Percentiles rank a stretch among this genome's conserved stretches.
Conservation (phyloP, 2,329 filamentous ascomycete species). For the Aspergillus sp. region DNA sequence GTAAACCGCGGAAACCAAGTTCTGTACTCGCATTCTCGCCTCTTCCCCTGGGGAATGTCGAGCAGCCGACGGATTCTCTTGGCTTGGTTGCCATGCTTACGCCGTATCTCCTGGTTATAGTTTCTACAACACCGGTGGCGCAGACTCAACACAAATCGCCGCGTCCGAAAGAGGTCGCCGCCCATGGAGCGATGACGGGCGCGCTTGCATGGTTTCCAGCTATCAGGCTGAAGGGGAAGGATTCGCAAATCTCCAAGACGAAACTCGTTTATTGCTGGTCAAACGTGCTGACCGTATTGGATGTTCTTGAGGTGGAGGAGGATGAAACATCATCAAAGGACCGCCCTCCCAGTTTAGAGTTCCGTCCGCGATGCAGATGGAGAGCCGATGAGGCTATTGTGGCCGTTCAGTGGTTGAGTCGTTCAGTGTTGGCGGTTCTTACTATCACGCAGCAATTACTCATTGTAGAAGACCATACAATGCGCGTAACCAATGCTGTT, state of each 20-base stretch:
- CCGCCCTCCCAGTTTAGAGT: slow-evolving; percentile 74
- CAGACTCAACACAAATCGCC: slow-evolving; percentile 95
- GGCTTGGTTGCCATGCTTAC: slow-evolving; percentile 94
- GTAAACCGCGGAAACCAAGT: slow-evolving; percentile 80
- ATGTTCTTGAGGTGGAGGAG: slow-evolving; percentile 71
- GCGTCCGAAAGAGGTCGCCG: slow-evolving; percentile 83
- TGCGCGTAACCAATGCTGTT: slow-evolving; percentile 92
- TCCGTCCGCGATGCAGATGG: slow-evolving; percentile 83
- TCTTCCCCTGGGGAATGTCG: slow-evolving; percentile 89
- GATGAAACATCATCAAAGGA: slow-evolving; percentile 64
- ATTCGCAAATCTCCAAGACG: slow-evolving; percentile 64
- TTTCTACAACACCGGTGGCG: slow-evolving; percentile 93
- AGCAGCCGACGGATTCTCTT: slow-evolving; percentile 81
- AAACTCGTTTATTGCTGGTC: slow-evolving; percentile 99
- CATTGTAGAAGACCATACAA: slow-evolving; percentile 82
- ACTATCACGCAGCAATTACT: slow-evolving; percentile 93
- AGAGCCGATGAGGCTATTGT: slow-evolving; percentile 93
- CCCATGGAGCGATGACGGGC: slow-evolving; percentile 88
- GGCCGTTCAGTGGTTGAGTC: slow-evolving; percentile 92
- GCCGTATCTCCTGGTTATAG: slow-evolving; percentile 91
- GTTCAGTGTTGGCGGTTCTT: slow-evolving; percentile 85
- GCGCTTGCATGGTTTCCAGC: slow-evolving; percentile 97
- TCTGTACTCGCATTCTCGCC: slow-evolving; percentile 91
- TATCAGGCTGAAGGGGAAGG: slow-evolving; percentile 80
- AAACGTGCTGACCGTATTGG: slow-evolving; percentile 90